Evolutionary conservation across 2,329 filamentous ascomycete genomes (phyloP), one percentile per base, ranked within the genome.

Genomic region (Tolypocladium sp.): DNA sequence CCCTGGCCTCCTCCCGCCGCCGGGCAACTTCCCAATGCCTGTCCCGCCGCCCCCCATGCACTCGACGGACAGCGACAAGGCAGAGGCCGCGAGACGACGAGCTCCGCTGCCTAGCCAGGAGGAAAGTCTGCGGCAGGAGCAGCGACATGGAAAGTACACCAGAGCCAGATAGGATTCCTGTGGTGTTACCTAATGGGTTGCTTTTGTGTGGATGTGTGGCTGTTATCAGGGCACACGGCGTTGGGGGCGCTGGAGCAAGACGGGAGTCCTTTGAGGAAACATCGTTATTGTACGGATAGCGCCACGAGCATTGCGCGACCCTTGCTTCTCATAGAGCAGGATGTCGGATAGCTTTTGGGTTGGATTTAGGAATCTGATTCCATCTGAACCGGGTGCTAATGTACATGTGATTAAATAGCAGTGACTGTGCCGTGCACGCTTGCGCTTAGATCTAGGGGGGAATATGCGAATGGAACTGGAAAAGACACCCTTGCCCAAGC

Each of bases 81-180:
- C 71, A 66, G 73, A 71, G 15, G 70, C 67, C 27, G 72, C 67
- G 40, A 70, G 74, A 6, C 75, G 85, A 22, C 80, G 88, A 61
- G 90, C 82, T 7, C 91, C 90, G 10, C 74, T 96, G 51, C 91
- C 91, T 0, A 92, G 90, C 69, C 91, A 95, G 73, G 85, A 90
- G 69, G 91, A 94, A 70, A 92, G 89, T 65, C 74, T 95, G 65
- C 83, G 87, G 65, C 84, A 88, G 71, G 90, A 93, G 73, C 91
- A 93, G 78, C 82, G 82, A 59, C 78, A 78, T 58, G 84, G 84
- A 4, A 79, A 86, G 63, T 87, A 85, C 66, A 87, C 82, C 20
- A 73, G 81, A 56, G 70, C 76, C 33, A 79, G 66, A 13, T 15
- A n/a, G n/a, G 10, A 8, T 3, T 4, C 13, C 30, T 5, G 9